A percentile compares a stretch with the other conserved stretches of the same genome.
These are phyloP conservation scores for Bauhinia variegata DNA, from an alignment of 306 rosid species.

Conservation along the genomic window DNA sequence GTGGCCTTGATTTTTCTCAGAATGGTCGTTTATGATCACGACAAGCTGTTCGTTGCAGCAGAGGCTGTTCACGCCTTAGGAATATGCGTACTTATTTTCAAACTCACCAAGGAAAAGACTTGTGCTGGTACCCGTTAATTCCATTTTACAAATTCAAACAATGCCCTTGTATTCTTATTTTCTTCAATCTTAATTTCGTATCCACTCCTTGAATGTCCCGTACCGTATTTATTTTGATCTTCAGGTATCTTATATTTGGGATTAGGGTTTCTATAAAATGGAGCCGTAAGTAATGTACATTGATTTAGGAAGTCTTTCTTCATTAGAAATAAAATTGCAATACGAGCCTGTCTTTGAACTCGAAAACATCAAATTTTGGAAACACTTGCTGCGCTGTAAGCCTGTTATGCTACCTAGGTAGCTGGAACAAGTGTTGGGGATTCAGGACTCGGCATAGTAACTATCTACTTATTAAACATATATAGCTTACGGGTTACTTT, in stretches of 20 bases:
- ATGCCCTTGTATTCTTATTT: too few species aligned
- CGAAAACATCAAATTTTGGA: neutral
- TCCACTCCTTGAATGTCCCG: neutral
- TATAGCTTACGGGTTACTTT: too few species aligned
- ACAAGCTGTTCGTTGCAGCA: constrained; percentile 63
- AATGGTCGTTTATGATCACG: constrained; percentile 66
- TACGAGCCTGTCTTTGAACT: neutral
- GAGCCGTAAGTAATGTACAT: neutral
- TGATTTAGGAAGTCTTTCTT: too few species aligned
- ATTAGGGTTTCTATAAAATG: constrained; percentile 19
- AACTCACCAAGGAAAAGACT: constrained; percentile 68
- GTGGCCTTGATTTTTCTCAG: constrained; percentile 52
- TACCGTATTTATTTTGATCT: neutral
- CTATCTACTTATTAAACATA: too few species aligned
- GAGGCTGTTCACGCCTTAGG: constrained; percentile 76
- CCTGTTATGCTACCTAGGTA: neutral
- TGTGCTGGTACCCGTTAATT: constrained; percentile 54
- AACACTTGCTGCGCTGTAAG: neutral
- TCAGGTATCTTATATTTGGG: neutral
- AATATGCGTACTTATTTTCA: constrained; percentile 64
- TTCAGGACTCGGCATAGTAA: too few species aligned
- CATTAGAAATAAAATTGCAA: neutral
- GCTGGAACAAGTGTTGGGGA: too few species aligned
- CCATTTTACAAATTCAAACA: too few species aligned
- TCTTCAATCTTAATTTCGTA: neutral